phyloP scores from a whole-genome alignment of 495 filamentous ascomycete genomes.

The Lasiosphaeriaceae sp. region DNA sequence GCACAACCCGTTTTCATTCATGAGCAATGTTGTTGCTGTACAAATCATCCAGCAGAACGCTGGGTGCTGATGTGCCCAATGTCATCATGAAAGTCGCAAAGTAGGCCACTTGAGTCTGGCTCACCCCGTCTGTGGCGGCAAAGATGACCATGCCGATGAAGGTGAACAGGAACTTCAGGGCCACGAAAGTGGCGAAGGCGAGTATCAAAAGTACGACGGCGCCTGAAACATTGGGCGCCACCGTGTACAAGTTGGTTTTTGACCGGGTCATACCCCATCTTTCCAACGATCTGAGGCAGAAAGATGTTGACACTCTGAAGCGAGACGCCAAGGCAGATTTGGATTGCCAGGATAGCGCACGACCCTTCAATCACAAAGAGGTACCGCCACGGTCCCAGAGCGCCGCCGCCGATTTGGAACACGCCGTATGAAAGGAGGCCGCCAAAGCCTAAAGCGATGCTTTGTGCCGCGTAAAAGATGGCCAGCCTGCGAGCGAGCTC shows the following conservation, averaged over 20 bases:
- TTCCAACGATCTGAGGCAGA: slow-evolving; percentile 66
- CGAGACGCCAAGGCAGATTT: slow-evolving; percentile 73
- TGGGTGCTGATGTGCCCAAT: slow-evolving; percentile 61
- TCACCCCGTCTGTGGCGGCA: slow-evolving; percentile 60
- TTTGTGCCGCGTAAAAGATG: slow-evolving; percentile 74
- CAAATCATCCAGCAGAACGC: slow-evolving; percentile 56
- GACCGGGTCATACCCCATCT: slow-evolving; percentile 59
- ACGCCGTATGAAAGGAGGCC: slow-evolving; percentile 73
- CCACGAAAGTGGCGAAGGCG: slow-evolving; percentile 68
- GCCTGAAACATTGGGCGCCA: slow-evolving; percentile 67
- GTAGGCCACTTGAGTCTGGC: slow-evolving; percentile 61
- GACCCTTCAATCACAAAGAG: slow-evolving; percentile 70
- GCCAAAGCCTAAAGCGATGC: slow-evolving; percentile 69
- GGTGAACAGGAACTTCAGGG: slow-evolving; percentile 67
- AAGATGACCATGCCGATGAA: slow-evolving; percentile 76
- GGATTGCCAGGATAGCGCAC: slow-evolving; percentile 59
- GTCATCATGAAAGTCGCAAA: slow-evolving; percentile 83
- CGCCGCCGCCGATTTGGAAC: slow-evolving; percentile 59
- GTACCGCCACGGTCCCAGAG: slow-evolving; percentile 61
- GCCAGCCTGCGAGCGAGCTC: slow-evolving; percentile 72
- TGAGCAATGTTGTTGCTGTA: slow-evolving; percentile 81
- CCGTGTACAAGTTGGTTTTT: slow-evolving; percentile 76
- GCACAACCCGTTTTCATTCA: slow-evolving; percentile 64
- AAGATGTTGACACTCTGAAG: slow-evolving; percentile 69
- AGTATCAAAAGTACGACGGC: slow-evolving; percentile 66